A percentile compares a stretch with the other conserved stretches of the same genome.
Evolutionary conservation across 2,329 filamentous ascomycete species (phyloP).

Genomic region (Exophiala dermatitidis): DNA sequence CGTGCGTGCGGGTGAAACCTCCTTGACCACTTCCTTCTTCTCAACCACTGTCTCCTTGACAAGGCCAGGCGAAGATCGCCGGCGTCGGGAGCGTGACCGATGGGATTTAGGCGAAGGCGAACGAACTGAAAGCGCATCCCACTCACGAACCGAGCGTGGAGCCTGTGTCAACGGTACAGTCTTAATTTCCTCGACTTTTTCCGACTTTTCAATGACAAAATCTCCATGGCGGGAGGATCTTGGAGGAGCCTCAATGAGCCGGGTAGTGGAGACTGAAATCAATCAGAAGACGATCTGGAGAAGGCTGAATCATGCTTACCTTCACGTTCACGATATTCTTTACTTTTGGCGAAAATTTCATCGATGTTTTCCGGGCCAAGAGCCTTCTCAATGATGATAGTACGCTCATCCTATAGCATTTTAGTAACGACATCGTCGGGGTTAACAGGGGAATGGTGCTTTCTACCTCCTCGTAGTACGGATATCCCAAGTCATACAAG

Average conservation of each 20-base stretch:
- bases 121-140: constrained; percentile 28
- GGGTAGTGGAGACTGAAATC: constrained; percentile 24
- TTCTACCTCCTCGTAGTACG: constrained; percentile 72
- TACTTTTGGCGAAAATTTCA: constrained; percentile 74
- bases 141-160: constrained; percentile 31
- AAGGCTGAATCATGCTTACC: constrained; percentile 8
- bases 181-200: constrained; percentile 21
- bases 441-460: neutral
- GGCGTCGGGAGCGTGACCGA: constrained; percentile 30
- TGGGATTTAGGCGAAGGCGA: constrained; percentile 24
- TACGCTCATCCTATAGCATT: constrained; percentile 55
- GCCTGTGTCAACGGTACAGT: constrained; percentile 27
- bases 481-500: constrained; percentile 76
- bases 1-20: constrained; percentile 24
- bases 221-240: constrained; percentile 14
- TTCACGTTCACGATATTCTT: constrained; percentile 53
- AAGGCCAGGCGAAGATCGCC: constrained; percentile 22
- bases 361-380: constrained; percentile 88
- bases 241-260: constrained; percentile 30
- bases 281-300: constrained; percentile 3
- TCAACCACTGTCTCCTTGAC: constrained; percentile 24
- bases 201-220: constrained; percentile 21
- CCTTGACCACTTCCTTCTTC: constrained; percentile 22
- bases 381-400: constrained; percentile 73
- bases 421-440: constrained; percentile 31